Conservation (phyloP, 1,284 basidiomycete genomes). For the Puccinia triticina region DNA sequence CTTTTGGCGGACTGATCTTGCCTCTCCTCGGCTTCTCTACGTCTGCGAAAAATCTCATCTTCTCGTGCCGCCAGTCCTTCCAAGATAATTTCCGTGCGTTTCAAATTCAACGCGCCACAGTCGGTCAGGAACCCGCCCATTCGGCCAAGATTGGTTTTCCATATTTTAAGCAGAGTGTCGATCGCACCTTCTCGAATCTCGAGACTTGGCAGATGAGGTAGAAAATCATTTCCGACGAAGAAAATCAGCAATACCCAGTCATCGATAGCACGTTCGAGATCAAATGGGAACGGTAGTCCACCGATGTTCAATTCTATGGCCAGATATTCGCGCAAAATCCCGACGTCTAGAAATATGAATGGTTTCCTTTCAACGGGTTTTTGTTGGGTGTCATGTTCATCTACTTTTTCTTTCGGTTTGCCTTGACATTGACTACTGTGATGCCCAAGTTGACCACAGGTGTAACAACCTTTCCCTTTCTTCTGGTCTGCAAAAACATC, state of each 20-base stretch:
- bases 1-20: conserved; percentile 42
- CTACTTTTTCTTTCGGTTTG: conserved; percentile 58
- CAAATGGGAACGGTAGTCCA: conserved; percentile 80
- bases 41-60: conserved; percentile 89
- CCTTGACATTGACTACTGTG: conserved; percentile 80
- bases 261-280: conserved; percentile 95
- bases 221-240: conserved; percentile 99
- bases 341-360: conserved; percentile 98
- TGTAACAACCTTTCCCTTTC: conserved; percentile 76
- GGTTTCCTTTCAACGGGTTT: conserved; percentile 82
- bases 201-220: conserved; percentile 94
- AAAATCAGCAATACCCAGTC: conserved; percentile 99
- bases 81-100: conserved; percentile 87
- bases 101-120: conserved; percentile 84
- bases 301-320: conserved; percentile 88
- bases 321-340: conserved; percentile 92
- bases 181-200: conserved; percentile 99
- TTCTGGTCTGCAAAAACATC: conserved; percentile 84
- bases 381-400: conserved; percentile 65
- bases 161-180: conserved; percentile 91
- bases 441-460: conserved; percentile 92
- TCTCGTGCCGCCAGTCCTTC: conserved; percentile 89
- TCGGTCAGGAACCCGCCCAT: conserved; percentile 98
- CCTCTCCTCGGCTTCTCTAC: conserved; percentile 78
- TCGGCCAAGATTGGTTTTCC: conserved; percentile 85